Evolutionary conservation across 495 filamentous ascomycete genomes (phyloP), one percentile per base, ranked within the genome.

Genomic region (Copromyces sp.): DNA sequence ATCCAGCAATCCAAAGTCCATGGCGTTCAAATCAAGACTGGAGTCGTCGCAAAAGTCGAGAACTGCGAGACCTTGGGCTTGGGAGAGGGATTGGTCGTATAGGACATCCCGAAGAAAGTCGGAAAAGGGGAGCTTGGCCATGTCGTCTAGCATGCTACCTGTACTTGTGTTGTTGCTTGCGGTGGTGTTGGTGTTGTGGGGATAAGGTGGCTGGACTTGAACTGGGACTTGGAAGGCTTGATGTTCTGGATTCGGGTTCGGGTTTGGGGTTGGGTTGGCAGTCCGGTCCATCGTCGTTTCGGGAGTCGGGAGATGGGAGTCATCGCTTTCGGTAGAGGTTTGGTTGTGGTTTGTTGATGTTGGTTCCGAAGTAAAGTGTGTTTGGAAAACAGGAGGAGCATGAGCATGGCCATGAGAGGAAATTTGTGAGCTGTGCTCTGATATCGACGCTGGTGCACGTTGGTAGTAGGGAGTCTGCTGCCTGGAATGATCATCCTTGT

Each of bases 1-100:
- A 53, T 88, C 84, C 1, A 91, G 83, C 16, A 89, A 79, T 0
- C 84, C 83, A 73, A 90, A 87, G 73, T 91, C 90, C 5, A 87
- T 80, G 24, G 89, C 88, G 35, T 87, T 89, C 17, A 90, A 80
- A 41, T 90, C 87, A 17, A 90, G 82, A 72, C 87, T 85, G 42
- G 84, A 80, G 68, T 88, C 82, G 7, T 88, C 83, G 68, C 85
- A 86, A 45, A 87, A 85, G 73, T 84, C 82, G 9, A 86, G 71
- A 9, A 83, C 75, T 37, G 80, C 80, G 12, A 81, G 73, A 0
- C 80, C 81, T 45, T 80, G 81, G n/a, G 76, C 74, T 69, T 82
- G 79, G n/a, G 76, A 74, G 1, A 80, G 14, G 1, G 81, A 74
- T 11, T 80, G 76, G 17, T 79, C 75, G 61, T 80, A 82, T 16